phyloP scores from a whole-genome alignment of 75 land plant species.

The Ceratopteris richardii region DNA sequence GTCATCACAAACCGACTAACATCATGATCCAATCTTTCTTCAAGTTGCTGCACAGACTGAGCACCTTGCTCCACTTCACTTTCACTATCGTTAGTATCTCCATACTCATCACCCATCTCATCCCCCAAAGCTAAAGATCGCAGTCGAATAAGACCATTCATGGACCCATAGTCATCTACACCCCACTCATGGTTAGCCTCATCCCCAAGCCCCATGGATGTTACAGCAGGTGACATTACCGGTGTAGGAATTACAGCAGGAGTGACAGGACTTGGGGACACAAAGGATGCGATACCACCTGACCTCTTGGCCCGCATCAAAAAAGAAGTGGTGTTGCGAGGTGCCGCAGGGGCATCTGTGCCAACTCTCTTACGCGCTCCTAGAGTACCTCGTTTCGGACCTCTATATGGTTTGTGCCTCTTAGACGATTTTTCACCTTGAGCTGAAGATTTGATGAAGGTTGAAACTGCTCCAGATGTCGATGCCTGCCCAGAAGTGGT shows the following conservation, averaged over 20 bases:
- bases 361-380: too few species aligned
- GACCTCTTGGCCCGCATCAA: constrained; percentile 29
- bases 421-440: too few species aligned
- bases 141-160: constrained; percentile 34
- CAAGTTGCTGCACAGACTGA: constrained; percentile 26
- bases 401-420: too few species aligned
- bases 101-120: constrained; percentile 2
- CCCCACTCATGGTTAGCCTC: constrained; percentile 28
- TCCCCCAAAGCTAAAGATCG: constrained; percentile 13
- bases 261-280: constrained; percentile 26
- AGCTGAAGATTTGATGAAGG: too few species aligned
- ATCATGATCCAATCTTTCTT: constrained; percentile 27
- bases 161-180: constrained; percentile 36
- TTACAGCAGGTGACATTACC: constrained; percentile 16
- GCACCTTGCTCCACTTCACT: constrained; percentile 24
- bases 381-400: too few species aligned
- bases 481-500: too few species aligned
- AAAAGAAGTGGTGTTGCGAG: constrained; percentile 34
- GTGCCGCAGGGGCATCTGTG: constrained; percentile 22
- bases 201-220: constrained; percentile 8
- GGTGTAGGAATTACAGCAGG: constrained; percentile 18
- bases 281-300: constrained; percentile 24
- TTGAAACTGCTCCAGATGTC: too few species aligned
- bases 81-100: constrained; percentile 12
- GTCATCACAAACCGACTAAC: constrained; percentile 31